Base-by-base conservation (phyloP, 352 stramenopile genomes). In the Phytophthora agathidicida region DNA sequence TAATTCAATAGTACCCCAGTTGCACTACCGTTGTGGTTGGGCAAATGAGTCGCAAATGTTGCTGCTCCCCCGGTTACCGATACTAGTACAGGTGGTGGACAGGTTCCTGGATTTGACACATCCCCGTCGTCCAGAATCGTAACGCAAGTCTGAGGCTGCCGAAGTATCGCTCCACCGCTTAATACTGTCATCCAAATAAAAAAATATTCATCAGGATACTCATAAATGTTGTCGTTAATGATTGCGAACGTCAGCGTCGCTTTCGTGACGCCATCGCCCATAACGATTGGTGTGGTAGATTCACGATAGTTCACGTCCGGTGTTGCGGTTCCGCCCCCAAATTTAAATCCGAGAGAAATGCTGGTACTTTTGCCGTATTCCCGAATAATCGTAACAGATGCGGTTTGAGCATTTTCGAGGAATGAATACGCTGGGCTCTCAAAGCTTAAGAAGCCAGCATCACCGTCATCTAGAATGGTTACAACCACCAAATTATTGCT, bases 51-150 rank as follows among this genome's bases (percentile, higher is more conserved):
- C 3, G 53, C 16, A 14, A 89, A 68, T 6, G 37, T 72, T 3
- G 62, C 77, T 3, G 47, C 37, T n/a, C 80, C 80, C 31, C 80
- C 80, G 0, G 77, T 88, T n/a, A 32, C 65, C 1, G 27, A 39
- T 4, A 73, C 1, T 3, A 73, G 23, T 11, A 53, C 3, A 5
- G 65, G 75, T 16, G 64, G 31, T 8, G 64, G 45, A 16, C 63
- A 66, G 1, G 46, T 51, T 4, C 70, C 77, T 3, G 80, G 72
- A 10, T 72, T 20, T 0, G 71, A 80, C 7, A 66, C 35, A 38
- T 89, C 80, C 0, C 73, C 75, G 27, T 89, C 80, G 24, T 89
- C 80, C 6, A 77, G 44, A 37, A 89, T 89, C 10, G 56, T 82
- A 39, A 89, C 35, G 10, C 37, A 43, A 7, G 55, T 59, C 1